Evolutionary conservation across 2,329 filamentous ascomycete species (phyloP).

Genomic region (Fusarium domesticum): DNA sequence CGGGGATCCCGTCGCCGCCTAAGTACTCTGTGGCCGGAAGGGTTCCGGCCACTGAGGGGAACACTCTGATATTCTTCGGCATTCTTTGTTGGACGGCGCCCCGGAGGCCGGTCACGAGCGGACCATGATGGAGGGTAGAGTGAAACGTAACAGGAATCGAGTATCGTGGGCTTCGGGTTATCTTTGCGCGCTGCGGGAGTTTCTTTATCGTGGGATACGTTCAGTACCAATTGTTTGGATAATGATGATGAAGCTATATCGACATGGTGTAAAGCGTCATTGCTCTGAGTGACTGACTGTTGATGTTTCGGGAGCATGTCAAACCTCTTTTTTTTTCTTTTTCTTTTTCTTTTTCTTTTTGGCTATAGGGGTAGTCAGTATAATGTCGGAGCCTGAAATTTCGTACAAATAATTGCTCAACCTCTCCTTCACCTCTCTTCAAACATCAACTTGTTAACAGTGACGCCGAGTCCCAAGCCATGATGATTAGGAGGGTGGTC

Average conservation of each 20-base stretch:
- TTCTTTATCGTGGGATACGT: background rate
- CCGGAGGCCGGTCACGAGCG: background rate
- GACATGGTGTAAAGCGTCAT: background rate
- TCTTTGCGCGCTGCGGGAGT: background rate
- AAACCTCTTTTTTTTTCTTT: too few relatives aligned
- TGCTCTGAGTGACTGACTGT: too few relatives aligned
- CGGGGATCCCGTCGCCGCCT: slow-evolving; percentile 35
- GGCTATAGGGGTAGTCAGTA: too few relatives aligned
- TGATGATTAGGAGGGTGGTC: background rate
- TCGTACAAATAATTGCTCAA: too few relatives aligned
- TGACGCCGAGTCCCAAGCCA: too few relatives aligned
- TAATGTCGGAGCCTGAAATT: too few relatives aligned
- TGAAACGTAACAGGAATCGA: background rate
- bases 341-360: too few relatives aligned
- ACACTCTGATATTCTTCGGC: background rate
- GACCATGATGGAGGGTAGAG: background rate
- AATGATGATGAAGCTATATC: background rate
- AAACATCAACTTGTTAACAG: too few relatives aligned
- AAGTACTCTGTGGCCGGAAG: slow-evolving; percentile 48
- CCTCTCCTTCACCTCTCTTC: too few relatives aligned
- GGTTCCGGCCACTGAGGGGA: slow-evolving; percentile 32
- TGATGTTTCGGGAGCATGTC: too few relatives aligned
- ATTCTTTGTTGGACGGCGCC: background rate
- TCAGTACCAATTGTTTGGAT: background rate
- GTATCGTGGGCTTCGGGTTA: too few relatives aligned